These are phyloP conservation scores for Lenwebbia sp. DNA, from an alignment of 345 rosid species.

Conservation along the genomic window DNA sequence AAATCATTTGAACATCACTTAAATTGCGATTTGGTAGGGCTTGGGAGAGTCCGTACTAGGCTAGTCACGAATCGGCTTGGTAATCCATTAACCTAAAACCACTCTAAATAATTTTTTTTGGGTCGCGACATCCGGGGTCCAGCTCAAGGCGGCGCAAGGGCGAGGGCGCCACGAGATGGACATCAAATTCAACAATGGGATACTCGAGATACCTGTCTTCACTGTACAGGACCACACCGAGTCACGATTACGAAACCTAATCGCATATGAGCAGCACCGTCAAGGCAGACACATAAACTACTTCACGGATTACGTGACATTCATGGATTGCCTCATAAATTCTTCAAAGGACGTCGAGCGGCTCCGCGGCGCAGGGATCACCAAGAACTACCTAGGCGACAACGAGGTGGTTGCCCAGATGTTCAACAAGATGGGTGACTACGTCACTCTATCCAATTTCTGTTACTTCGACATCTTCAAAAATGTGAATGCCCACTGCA, in stretches of 20 bases:
- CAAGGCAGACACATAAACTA: accelerated
- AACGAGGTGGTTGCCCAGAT: background rate
- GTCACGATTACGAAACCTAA: background rate
- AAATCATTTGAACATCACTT: too few relatives aligned
- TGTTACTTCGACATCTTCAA: background rate
- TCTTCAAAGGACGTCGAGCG: background rate
- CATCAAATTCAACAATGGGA: background rate
- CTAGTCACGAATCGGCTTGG: too few relatives aligned
- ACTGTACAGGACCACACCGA: background rate
- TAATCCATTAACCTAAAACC: too few relatives aligned
- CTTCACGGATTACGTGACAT: accelerated
- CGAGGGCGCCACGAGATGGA: accelerated
- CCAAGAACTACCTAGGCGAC: background rate
- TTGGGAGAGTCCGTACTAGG: too few relatives aligned
- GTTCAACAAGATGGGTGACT: background rate
- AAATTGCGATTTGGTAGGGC: too few relatives aligned
- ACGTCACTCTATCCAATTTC: background rate
- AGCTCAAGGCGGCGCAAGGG: accelerated
- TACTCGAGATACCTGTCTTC: background rate
- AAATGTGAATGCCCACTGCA: background rate
- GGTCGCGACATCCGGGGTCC: too few relatives aligned
- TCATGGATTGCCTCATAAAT: background rate
- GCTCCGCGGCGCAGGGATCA: accelerated
- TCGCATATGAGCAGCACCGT: background rate
- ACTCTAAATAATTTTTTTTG: too few relatives aligned